Evolutionary conservation across 2,329 filamentous ascomycete species (phyloP), one percentile per base, ranked within the genome.

Genomic region (Fusarium dimerum): DNA sequence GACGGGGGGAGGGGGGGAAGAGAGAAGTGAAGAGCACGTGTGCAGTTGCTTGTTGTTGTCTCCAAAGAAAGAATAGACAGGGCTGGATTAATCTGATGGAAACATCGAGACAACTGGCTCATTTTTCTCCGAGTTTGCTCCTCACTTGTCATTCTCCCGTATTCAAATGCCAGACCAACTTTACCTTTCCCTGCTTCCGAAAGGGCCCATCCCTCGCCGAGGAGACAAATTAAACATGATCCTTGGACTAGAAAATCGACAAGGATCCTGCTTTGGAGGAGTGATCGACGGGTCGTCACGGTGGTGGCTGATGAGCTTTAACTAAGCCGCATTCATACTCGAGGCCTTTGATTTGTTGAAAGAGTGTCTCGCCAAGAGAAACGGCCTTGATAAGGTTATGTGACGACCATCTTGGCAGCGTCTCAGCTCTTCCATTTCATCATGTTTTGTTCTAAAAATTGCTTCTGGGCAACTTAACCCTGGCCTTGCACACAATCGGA

Each of bases 251-350:
- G 9, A 30, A 34, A 34, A 13, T 6, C 40, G 18, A 39, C 13
- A 5, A 10, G 43, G 46, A 36, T 40, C 49, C 40, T 51, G 43
- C 42, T 16, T 39, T 10, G 39, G 34, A 32, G 18, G 2, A 39
- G 36, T 3, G 12, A 20, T 10, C 26, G 15, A 43, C 48, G 13
- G 20, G 36, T 62, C 59, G 59, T 62, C 52, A 62, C 41, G 34
- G 17, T 47, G 52, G 60, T 62, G 60, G 60, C 60, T 62, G 57
- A 57, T 20, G 48, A 43, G 10, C 16, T 40, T 47, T 20, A 29
- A 43, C 43, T 57, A 50, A 49, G 44, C 53, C 49, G 45, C 49
- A 40, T 45, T 47, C 29, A 48, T 47, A 16, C 32, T 38, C 17
- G 12, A 13, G 40, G 11, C 11, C 50, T 40, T 6, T 26, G 26